A percentile compares a stretch with the other conserved stretches of the same genome.
Evolutionary conservation across 1,284 basidiomycete genomes (phyloP).

Genomic region (Apiotrichum akiyoshidainum): DNA sequence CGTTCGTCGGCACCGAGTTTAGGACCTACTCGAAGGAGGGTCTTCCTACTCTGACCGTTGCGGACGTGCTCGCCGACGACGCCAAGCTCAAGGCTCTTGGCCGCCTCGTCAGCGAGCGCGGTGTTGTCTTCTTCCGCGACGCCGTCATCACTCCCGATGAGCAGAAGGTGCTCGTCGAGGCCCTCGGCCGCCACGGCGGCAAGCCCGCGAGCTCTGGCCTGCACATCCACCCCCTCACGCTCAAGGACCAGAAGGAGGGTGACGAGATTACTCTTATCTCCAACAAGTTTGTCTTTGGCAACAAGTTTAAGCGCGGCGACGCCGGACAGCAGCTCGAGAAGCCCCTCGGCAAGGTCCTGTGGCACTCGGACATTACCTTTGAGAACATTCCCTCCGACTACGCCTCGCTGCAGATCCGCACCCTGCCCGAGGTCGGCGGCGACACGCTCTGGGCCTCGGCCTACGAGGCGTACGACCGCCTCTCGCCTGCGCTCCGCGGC

Average conservation of each 20-base stretch:
- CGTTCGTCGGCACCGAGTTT: conserved; percentile 48
- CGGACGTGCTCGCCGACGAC: conserved; percentile 27
- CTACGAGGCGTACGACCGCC: conserved; percentile 54
- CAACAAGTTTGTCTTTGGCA: conserved; percentile 46
- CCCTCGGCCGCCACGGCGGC: conserved; percentile 58
- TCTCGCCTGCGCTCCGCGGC: conserved; percentile 34
- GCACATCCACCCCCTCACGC: conserved; percentile 62
- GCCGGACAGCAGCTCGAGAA: neutral
- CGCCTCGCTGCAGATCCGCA: conserved; percentile 49
- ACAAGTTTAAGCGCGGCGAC: conserved; percentile 10
- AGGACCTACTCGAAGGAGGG: conserved; percentile 9
- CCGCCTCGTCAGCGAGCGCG: conserved; percentile 59
- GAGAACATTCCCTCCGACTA: conserved; percentile 65
- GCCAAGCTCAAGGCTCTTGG: conserved; percentile 23
- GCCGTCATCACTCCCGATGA: conserved; percentile 55
- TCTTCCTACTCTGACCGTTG: conserved; percentile 25
- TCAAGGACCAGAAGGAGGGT: conserved; percentile 51
- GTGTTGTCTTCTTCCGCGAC: conserved; percentile 68
- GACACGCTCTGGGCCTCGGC: conserved; percentile 52
- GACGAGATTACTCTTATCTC: conserved; percentile 57
- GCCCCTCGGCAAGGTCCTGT: neutral
- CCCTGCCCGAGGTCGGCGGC: conserved; percentile 53
- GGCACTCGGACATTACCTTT: conserved; percentile 63
- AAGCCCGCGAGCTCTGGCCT: conserved; percentile 58
- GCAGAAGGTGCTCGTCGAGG: conserved; percentile 53